Conservation (phyloP, 2,329 filamentous ascomycete genomes). For the Pseudocercospora musae region DNA sequence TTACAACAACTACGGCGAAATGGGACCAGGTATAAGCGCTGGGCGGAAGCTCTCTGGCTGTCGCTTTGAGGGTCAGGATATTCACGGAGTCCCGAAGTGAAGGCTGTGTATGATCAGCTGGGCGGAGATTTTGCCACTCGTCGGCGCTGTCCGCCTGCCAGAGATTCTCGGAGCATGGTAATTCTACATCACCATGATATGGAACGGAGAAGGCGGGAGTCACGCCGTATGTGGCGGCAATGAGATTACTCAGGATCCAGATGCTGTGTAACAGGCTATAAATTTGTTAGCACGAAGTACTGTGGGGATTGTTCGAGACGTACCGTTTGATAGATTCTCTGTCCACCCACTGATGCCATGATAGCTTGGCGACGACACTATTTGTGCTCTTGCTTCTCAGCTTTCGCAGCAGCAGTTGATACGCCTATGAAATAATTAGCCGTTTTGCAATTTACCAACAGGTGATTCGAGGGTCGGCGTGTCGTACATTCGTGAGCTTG, state of each 20-base stretch:
- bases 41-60: not conserved
- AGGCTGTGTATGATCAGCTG: not conserved
- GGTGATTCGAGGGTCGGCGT: not conserved
- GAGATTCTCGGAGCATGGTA: not conserved
- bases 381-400: not conserved
- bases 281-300: not conserved
- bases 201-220: not conserved
- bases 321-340: not conserved
- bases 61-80: not conserved
- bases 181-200: not conserved
- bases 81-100: not conserved
- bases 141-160: not conserved
- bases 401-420: not conserved
- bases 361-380: not conserved
- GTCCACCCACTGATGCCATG: not conserved
- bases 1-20: not conserved
- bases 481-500: not conserved
- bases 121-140: not conserved
- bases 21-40: not conserved
- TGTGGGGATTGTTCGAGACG: not conserved
- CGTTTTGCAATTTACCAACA: too few species aligned
- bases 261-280: not conserved
- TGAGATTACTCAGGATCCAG: not conserved
- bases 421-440: not conserved
- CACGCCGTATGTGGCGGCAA: not conserved